Evolutionary conservation across 768 basidiomycete species (phyloP).

Genomic region (Brasilioporus rufonigricans): DNA sequence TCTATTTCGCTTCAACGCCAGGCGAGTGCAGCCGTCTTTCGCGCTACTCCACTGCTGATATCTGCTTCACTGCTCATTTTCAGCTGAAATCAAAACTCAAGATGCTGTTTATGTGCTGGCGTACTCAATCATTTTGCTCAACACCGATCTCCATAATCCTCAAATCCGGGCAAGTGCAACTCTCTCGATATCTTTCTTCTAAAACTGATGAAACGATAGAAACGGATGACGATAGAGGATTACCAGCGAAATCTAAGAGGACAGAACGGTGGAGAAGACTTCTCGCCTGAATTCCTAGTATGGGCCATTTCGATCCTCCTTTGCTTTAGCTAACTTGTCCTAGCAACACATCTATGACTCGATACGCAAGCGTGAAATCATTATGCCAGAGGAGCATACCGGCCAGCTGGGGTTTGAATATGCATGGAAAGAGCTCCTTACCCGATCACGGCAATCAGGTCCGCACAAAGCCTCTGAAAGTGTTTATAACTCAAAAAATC

Average conservation of each 20-base stretch:
- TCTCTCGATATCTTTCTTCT: background rate
- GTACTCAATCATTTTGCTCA: constrained; percentile 96
- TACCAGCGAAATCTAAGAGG: constrained; percentile 91
- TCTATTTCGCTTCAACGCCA: constrained; percentile 83
- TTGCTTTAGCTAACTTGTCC: constrained; percentile 11
- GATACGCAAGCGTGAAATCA: constrained; percentile 90
- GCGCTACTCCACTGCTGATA: background rate
- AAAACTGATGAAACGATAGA: constrained; percentile 43
- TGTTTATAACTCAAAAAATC: constrained; percentile 39
- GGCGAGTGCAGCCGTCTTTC: constrained; percentile 39
- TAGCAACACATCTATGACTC: constrained; percentile 92
- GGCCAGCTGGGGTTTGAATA: constrained; percentile 97
- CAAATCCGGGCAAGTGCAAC: constrained; percentile 70
- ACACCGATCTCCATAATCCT: constrained; percentile 95
- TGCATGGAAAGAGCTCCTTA: constrained; percentile 94
- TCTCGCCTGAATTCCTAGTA: constrained; percentile 84
- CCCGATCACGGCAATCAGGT: constrained; percentile 81
- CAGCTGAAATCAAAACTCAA: constrained; percentile 85
- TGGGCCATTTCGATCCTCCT: constrained; percentile 16
- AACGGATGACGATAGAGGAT: constrained; percentile 96
- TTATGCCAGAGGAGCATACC: constrained; percentile 97
- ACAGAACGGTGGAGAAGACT: constrained; percentile 83
- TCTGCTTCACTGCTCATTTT: background rate
- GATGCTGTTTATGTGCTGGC: constrained; percentile 94
- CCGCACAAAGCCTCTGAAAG: constrained; percentile 18